These are phyloP conservation scores for Brettanomyces custersianus DNA, from an alignment of 805 yeast genomes.

Conservation along the genomic window DNA sequence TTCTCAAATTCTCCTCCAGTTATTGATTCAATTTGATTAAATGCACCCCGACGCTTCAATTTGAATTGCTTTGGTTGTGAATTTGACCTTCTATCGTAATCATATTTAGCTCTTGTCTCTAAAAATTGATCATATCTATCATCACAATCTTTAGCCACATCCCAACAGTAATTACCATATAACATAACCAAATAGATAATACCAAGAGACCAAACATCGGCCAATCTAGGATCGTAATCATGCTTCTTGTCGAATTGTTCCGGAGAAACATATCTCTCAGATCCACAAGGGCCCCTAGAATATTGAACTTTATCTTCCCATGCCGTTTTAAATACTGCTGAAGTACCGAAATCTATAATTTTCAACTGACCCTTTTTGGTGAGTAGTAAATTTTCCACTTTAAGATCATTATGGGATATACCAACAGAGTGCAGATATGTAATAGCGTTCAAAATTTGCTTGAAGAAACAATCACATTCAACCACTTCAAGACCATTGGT, in stretches of 20 bases:
- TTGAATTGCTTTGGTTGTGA: constrained; percentile 18
- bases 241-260: constrained; percentile 58
- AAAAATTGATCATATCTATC: constrained; percentile 37
- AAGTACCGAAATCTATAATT: constrained; percentile 83
- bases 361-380: constrained; percentile 58
- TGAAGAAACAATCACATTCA: constrained; percentile 86
- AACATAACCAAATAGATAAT: constrained; percentile 64
- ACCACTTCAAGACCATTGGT: constrained; percentile 43
- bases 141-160: constrained; percentile 27
- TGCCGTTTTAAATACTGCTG: constrained; percentile 82
- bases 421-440: constrained; percentile 85
- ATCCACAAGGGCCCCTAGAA: constrained; percentile 72
- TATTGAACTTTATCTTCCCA: constrained; percentile 74
- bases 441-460: constrained; percentile 76
- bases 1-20: constrained; percentile 31
- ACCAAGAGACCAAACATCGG: constrained; percentile 88
- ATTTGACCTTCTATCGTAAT: constrained; percentile 22
- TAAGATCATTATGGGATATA: constrained; percentile 88
- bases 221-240: constrained; percentile 65
- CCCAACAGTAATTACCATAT: constrained; percentile 30
- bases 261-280: constrained; percentile 88
- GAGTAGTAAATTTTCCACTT: constrained; percentile 77
- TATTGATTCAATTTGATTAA: constrained; percentile 45
- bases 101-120: constrained; percentile 32
- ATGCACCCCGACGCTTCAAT: constrained; percentile 31